Base-by-base conservation (phyloP, 768 basidiomycete species). In the Mycena floridula region DNA sequence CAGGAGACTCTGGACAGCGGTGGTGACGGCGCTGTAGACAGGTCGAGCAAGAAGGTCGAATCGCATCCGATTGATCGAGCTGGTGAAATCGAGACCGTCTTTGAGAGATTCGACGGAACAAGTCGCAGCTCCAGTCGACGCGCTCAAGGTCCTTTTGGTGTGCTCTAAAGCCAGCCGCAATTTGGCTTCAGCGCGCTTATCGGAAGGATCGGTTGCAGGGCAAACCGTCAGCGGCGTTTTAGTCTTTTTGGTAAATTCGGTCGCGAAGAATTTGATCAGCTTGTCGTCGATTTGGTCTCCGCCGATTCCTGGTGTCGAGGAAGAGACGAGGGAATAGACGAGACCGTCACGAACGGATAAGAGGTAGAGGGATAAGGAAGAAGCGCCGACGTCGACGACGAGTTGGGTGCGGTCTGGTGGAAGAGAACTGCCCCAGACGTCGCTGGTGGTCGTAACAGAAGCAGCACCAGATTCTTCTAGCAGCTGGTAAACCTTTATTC, bases 221-320 rank as follows among this genome's bases (percentile, higher is more conserved):
- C n/a, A n/a, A 13, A 91, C 73, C 7, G 74, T 65, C 35, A 96
- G 70, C 0, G 82, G 67, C 20, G 77, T 76, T 63, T 89, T 91
- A 15, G 86, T 93, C 70, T 96, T 99, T 68, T 97, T 98, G 40
- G 88, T 89, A 64, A 99, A 99, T 51, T 99, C 95, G 59, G 91
- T 82, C 43, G 88, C 82, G 62, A 99, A 96, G 71, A 88, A 89
- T 48, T 85, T 84, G 67, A 96, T 81, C 32, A 97, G 74, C 57
- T 82, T 78, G 48, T 80, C 77, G 65, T 92, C 89, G 55, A 94
- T 80, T 47, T 76, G 73, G 51, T 86, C 76, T 0, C 84, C 88
- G 5, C 83, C 81, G 37, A 85, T 60, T 22, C 59, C 54, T 26
- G 71, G 60, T 25, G 65, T 64, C n/a, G 69, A 63, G 6, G 73